These are phyloP conservation scores for Mucor velutinosus DNA, from an alignment of 371 early-diverging fungal species.

Conservation along the genomic window DNA sequence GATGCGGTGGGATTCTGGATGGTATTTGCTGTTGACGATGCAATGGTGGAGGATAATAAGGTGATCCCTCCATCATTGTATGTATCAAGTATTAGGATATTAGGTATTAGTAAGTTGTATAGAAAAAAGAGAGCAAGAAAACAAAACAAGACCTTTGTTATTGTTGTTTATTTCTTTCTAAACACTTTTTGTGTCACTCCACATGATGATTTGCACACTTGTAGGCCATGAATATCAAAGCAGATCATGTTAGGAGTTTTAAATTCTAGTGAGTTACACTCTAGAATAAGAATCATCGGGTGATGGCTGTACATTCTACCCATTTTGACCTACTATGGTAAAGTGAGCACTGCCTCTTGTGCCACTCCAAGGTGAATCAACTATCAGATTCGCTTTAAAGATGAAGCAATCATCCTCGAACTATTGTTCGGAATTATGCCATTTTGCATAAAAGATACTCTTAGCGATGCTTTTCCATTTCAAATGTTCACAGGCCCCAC, in stretches of 20 bases:
- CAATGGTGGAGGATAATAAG: neutral
- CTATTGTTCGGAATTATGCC: too few species aligned
- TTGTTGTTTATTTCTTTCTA: neutral
- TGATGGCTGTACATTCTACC: too few species aligned
- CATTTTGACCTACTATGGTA: too few species aligned
- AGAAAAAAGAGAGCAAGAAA: neutral
- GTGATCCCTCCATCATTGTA: conserved; percentile 1
- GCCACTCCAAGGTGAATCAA: too few species aligned
- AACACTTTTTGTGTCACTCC: neutral
- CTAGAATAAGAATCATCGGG: too few species aligned
- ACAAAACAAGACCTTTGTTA: neutral
- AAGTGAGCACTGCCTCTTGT: too few species aligned
- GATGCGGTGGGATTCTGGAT: neutral
- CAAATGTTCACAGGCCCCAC: too few species aligned
- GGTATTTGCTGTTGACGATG: neutral
- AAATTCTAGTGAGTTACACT: neutral
- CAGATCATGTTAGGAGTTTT: neutral
- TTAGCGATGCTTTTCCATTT: too few species aligned
- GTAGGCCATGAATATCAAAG: neutral
- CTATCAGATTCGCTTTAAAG: too few species aligned
- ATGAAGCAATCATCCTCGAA: too few species aligned
- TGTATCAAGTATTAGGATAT: neutral
- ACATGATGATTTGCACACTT: neutral
- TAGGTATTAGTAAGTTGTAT: neutral
- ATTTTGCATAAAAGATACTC: too few species aligned